These are phyloP conservation scores for Aspergillus biplanus DNA, from an alignment of 495 filamentous ascomycete genomes.

Conservation along the genomic window DNA sequence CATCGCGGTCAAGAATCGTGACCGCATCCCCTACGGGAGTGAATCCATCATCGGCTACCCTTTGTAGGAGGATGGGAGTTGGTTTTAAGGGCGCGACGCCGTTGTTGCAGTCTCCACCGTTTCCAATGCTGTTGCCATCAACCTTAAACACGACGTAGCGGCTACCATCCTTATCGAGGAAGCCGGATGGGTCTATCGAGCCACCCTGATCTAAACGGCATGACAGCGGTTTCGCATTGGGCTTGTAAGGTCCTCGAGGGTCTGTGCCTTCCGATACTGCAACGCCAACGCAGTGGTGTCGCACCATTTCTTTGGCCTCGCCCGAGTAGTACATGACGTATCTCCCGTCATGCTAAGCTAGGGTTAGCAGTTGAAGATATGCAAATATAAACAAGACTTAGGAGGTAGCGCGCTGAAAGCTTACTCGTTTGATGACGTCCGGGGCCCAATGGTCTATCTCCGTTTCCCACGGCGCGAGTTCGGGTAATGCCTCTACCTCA, in stretches of 20 bases:
- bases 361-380: neutral
- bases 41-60: constrained; percentile 54
- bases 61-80: constrained; percentile 66
- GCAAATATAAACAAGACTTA: neutral
- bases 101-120: constrained; percentile 61
- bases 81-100: constrained; percentile 55
- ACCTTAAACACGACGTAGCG: constrained; percentile 65
- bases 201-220: constrained; percentile 58
- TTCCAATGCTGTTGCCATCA: constrained; percentile 62
- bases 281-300: constrained; percentile 57
- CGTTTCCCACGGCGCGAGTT: constrained; percentile 35
- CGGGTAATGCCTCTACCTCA: constrained; percentile 43
- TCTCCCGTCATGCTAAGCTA: constrained; percentile 41
- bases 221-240: constrained; percentile 47
- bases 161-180: constrained; percentile 53
- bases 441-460: constrained; percentile 42
- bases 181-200: constrained; percentile 62
- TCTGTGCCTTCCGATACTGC: constrained; percentile 44
- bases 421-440: constrained; percentile 43
- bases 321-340: constrained; percentile 66
- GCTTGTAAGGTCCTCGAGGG: constrained; percentile 53
- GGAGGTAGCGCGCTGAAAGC: neutral
- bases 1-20: constrained; percentile 57
- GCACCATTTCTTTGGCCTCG: constrained; percentile 37
- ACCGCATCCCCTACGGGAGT: constrained; percentile 55